These are phyloP conservation scores for Xanthoconium stramineum DNA, from an alignment of 768 basidiomycete genomes.

Conservation along the genomic window DNA sequence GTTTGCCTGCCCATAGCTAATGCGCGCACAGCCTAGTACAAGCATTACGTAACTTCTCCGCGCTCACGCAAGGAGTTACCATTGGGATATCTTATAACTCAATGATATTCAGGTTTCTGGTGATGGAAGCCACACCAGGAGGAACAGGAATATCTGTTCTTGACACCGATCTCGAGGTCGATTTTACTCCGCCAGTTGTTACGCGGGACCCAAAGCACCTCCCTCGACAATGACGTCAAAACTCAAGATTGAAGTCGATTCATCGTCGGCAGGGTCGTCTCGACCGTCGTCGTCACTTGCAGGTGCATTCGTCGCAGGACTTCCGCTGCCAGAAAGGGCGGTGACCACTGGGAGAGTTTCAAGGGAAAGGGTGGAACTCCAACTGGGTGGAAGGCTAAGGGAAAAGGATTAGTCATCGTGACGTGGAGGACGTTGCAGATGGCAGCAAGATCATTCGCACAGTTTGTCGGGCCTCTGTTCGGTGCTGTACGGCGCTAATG, in stretches of 20 bases:
- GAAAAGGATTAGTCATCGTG: conserved; percentile 83
- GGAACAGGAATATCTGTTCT: conserved; percentile 85
- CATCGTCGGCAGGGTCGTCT: conserved; percentile 82
- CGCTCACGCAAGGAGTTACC: conserved; percentile 91
- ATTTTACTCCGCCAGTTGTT: conserved; percentile 91
- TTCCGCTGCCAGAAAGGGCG: conserved; percentile 63
- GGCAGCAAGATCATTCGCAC: conserved; percentile 89
- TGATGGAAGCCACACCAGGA: conserved; percentile 90
- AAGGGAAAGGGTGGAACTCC: conserved; percentile 93
- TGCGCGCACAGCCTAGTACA: conserved; percentile 73
- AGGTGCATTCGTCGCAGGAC: conserved; percentile 60
- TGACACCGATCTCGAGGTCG: conserved; percentile 97
- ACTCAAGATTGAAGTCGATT: conserved; percentile 89
- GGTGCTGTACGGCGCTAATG: conserved; percentile 6
- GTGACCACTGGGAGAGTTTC: conserved; percentile 92
- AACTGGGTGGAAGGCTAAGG: conserved; percentile 92
- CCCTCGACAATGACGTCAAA: conserved; percentile 94
- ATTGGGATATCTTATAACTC: conserved; percentile 98
- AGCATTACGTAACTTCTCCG: conserved; percentile 89
- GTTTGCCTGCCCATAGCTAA: background rate
- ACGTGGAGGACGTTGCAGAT: conserved; percentile 72
- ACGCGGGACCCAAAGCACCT: conserved; percentile 88
- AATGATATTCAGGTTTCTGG: conserved; percentile 90
- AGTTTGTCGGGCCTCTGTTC: conserved; percentile 45
- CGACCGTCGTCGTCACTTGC: conserved; percentile 73